Evolutionary conservation across 2,329 filamentous ascomycete species (phyloP), one percentile per base, ranked within the genome.

Genomic region (Diaporthe sp.): DNA sequence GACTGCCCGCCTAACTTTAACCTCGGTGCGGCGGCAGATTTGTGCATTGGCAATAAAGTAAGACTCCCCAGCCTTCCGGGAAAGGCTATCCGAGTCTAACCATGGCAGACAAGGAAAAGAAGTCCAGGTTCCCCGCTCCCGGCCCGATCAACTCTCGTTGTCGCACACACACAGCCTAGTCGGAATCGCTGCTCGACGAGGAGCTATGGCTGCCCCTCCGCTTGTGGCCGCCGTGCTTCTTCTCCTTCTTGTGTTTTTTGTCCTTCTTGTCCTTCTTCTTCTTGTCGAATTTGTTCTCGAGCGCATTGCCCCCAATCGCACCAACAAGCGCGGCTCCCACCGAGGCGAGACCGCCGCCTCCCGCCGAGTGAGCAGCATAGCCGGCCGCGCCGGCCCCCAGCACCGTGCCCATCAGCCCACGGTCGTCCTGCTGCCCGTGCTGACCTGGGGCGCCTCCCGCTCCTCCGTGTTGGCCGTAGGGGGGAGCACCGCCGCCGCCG

Each of bases 321-420:
- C 89, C 90, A 22, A 86, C 87, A 1, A 88, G 84, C 0, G 87
- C 85, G 15, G 88, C 89, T 10, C 86, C 88, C 2, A 90, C 79
- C 3, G 87, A 89, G 31, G 88, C 87, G 37, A 91, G 79, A 49
- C 87, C 77, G 25, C 89, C 89, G 39, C 87, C 88, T 17, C 89
- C 90, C 28, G 89, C 82, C 78, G 89, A 87, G 81, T 90, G 87
- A 0, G 88, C 89, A 0, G 89, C 84, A 79, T 86, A 90, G 10
- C 87, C 89, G n/a, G 88, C 89, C 1, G 85, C 88, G 25, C 86
- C 88, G 72, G 88, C 87, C 31, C 89, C 89, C 1, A 89, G 78
- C 37, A 91, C 79, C 4, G 89, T 87, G 1, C 89, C 88, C 5
- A 88, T 89, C 25, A 92, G 85, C 46, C 90, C 90, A 65, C 89